Conservation (phyloP, 2,329 filamentous ascomycete species). For the Claviceps capensis region DNA sequence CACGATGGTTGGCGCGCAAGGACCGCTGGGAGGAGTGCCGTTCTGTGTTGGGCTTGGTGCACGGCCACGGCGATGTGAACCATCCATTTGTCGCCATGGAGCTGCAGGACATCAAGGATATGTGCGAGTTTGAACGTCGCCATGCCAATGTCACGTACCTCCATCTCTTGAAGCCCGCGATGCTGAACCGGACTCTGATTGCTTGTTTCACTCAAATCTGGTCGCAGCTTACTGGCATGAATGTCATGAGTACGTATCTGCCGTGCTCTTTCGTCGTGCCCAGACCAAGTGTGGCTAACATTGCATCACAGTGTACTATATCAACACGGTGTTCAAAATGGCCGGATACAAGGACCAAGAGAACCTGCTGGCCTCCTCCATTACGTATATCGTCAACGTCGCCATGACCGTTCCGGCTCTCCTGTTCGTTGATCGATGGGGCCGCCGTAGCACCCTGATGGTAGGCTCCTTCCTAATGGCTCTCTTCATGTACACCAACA, state of each 20-base stretch:
- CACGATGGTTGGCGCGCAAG: conserved; percentile 49
- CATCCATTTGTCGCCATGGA: conserved; percentile 54
- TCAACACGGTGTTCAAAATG: conserved; percentile 29
- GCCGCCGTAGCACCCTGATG: conserved; percentile 55
- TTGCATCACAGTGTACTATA: conserved; percentile 43
- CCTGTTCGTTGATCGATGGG: conserved; percentile 62
- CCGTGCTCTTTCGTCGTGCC: not conserved
- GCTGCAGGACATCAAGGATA: conserved; percentile 58
- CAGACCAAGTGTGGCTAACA: not conserved
- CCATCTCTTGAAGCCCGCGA: conserved; percentile 60
- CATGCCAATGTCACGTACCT: conserved; percentile 57
- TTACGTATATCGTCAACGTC: conserved; percentile 62
- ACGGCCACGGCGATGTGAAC: conserved; percentile 50
- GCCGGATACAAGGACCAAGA: conserved; percentile 29
- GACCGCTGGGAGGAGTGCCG: conserved; percentile 47
- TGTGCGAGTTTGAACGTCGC: conserved; percentile 57
- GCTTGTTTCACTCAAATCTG: conserved; percentile 40
- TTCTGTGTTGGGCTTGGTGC: conserved; percentile 40
- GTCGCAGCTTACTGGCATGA: conserved; percentile 43
- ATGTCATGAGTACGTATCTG: conserved; percentile 37
- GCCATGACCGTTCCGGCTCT: conserved; percentile 65
- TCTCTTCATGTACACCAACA: conserved; percentile 42
- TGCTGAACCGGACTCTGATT: conserved; percentile 38
- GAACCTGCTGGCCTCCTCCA: conserved; percentile 39
- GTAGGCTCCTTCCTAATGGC: conserved; percentile 54